Evolutionary conservation across 1,284 basidiomycete species (phyloP), one percentile per base, ranked within the genome.

Genomic region (Hymenochaete sp.): DNA sequence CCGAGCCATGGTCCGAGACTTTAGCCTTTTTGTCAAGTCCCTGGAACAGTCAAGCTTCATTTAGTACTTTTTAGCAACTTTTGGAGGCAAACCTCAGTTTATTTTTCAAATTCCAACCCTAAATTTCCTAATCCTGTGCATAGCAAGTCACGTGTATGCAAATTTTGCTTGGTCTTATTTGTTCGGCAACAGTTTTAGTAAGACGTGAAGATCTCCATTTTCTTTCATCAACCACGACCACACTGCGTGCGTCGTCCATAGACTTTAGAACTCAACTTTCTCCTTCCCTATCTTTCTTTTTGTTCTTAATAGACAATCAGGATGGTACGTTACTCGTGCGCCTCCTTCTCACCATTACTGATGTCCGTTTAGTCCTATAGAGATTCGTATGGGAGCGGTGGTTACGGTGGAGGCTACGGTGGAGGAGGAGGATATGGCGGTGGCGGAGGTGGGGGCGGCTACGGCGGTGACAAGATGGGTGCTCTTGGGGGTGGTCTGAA

Each of bases 401-500:
- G 64, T 47, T 60, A 65, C 16, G 60, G 64, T 8, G 62, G 66
- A 2, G 62, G 68, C 37, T 56, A 58, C 4, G 52, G 62, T 32
- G 50, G 59, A 4, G 59, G 58, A 18, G 55, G 56, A 7, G 56
- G 62, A 27, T 51, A 57, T 22, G 62, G 67, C 21, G 59, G 65
- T 27, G 56, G 63, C 7, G 62, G 70, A 5, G 67, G 70, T 35
- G 67, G 71, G 8, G 71, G 73, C 31, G 65, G 72, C 10, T 69
- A 73, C 24, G 69, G 73, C 35, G 73, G 78, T 7, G 89, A 93
- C 70, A 79, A 75, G 57, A 93, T 93, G 88, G 68, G 72, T 55
- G 75, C 73, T 62, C 79, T 98, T 39, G 95, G 96, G 37, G 79
- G 83, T 45, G 78, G 84, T 44, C 76, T 98, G 42, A 80, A 80